Evolutionary conservation across 805 yeast species (phyloP).

Genomic region (Kuraishia molischiana): DNA sequence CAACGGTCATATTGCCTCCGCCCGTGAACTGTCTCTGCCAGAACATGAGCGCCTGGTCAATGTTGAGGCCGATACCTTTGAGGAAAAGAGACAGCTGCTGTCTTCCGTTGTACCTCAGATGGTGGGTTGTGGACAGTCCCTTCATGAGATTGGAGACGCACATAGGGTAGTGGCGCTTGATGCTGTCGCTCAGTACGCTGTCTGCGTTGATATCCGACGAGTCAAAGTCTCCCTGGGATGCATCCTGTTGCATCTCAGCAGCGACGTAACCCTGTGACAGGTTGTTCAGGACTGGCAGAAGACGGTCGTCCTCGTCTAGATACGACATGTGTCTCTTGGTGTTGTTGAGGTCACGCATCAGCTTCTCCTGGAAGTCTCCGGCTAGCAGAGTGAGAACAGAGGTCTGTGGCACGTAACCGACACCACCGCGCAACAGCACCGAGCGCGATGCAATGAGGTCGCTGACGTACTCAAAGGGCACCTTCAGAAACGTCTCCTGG

Average conservation of each 20-base stretch:
- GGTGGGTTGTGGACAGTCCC: constrained; percentile 51
- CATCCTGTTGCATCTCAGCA: constrained; percentile 26
- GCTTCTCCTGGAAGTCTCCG: constrained; percentile 50
- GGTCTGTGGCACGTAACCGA: constrained; percentile 77
- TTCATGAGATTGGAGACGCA: constrained; percentile 64
- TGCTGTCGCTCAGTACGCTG: constrained; percentile 43
- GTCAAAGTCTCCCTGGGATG: constrained; percentile 15
- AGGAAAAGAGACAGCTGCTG: constrained; percentile 78
- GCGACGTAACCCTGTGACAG: constrained; percentile 64
- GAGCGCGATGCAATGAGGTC: constrained; percentile 68
- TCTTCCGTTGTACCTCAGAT: constrained; percentile 75
- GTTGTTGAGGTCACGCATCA: constrained; percentile 41
- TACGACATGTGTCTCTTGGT: constrained; percentile 77
- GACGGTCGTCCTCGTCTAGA: constrained; percentile 84
- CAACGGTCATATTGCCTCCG: constrained; percentile 46
- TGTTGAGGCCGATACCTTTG: constrained; percentile 80
- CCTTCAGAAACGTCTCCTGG: constrained; percentile 64
- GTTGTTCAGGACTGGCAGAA: constrained; percentile 76
- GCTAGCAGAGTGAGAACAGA: constrained; percentile 65
- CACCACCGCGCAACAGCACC: constrained; percentile 58
- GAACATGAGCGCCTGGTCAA: constrained; percentile 81
- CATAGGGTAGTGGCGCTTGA: constrained; percentile 65
- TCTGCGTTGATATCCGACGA: constrained; percentile 49
- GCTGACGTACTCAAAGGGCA: constrained; percentile 80
- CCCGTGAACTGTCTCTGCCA: constrained; percentile 71